Evolutionary conservation across 768 basidiomycete species (phyloP), one percentile per base, ranked within the genome.

Genomic region (Porphyrellus cyaneotinctus): DNA sequence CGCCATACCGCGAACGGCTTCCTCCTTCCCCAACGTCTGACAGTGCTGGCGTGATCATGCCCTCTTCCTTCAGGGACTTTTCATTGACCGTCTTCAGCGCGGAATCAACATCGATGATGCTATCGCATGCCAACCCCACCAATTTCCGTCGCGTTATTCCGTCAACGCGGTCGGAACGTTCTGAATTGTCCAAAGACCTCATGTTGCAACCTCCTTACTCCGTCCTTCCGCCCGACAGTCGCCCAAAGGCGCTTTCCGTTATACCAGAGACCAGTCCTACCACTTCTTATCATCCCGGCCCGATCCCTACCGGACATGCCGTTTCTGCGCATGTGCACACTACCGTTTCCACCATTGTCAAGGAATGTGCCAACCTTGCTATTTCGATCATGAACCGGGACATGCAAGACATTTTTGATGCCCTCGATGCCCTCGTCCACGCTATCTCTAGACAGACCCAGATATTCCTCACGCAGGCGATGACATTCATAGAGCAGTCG

Each of bases 401-500:
- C 51, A 65, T 84, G 46, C 72, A 76, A 20, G 84, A 85, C 56
- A 70, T 86, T 18, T 64, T 80, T 31, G 78, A 79, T 23, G 82
- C 81, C 4, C 72, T 87, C 28, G 84, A 87, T 57, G 80, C 76
- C 1, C 74, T 87, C 32, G 68, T 78, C 53, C 70, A 67, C 30
- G 76, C 76, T 38, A 76, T 85, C 47, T 74, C 74, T 12, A 72
- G 70, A 46, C 82, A 84, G 53, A 67, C 65, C 10, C 63, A 63
- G 33, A 54, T 59, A 4, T 41, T 69, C 12, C 47, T 68, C 20
- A 33, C 45, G 4, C 60, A 68, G 23, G 78, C 78, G 13, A 66
- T 74, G 32, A 58, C 59, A 22, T 66, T 79, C 47, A 66, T 83
- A 36, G 69, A 74, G 43, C 73, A 78, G 38, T 79, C 79, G 17